Base-by-base conservation (phyloP, 345 rosid species). In the Mallotus nudiflorus region DNA sequence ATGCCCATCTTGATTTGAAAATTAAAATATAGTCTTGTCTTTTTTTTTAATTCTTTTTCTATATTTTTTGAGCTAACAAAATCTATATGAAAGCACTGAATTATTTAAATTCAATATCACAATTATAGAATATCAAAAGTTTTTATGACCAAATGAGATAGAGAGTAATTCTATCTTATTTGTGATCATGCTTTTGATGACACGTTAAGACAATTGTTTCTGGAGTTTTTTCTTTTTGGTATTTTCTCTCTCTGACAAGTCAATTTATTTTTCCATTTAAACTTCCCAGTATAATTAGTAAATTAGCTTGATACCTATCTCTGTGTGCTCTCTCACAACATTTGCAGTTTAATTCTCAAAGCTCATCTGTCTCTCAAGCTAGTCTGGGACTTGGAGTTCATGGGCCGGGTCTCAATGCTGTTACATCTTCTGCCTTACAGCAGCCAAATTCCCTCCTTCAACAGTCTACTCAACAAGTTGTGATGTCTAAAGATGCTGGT, bases 371-470 rank as follows among this genome's bases (percentile, higher is more conserved):
- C 42, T 85, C 97, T 52, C 97, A 88, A 83, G 83, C 84, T 56
- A 80, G 84, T 69, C 69, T 89, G 67, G 98, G 96, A 73, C 85
- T 86, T 25, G 96, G 98, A 74, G 74, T 75, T 76, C 98, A 92
- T 82, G 76, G 88, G 71, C 78, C 91, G 52, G 86, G 86, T 71
- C 81, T 84, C 66, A 85, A 57, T 79, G 66, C 78, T 62, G 86
- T 75, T 65, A 78, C 84, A 59, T 78, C 91, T 73, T 78, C 87
- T 73, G 62, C 88, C 65, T 76, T 85, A 73, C 96, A 85, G 79
- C 97, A 84, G 81, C 76, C 87, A 70, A 85, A 77, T 78, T 71
- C 88, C 69, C 76, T 85, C 69, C 83, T 80, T 75, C 97, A 84
- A 69, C 92, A 85, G 76, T 77, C 4, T 35, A 58, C 89, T 81